Evolutionary conservation across 768 basidiomycete species (phyloP).

Genomic region (Auricularia sp.): DNA sequence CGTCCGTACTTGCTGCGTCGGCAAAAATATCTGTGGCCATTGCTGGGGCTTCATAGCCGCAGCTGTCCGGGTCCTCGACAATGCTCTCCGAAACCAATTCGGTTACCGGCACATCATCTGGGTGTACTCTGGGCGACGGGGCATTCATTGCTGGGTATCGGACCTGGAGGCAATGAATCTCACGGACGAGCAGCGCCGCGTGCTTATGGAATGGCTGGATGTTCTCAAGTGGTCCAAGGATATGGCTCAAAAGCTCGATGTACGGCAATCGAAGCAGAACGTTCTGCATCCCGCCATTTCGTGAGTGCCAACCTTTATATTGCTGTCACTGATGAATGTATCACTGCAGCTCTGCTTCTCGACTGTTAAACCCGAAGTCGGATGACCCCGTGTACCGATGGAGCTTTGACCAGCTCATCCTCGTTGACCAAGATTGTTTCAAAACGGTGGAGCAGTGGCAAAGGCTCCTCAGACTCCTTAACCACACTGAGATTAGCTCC

Average conservation of each 20-base stretch:
- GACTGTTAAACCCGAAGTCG: background rate
- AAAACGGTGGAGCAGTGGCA: slow-evolving; percentile 58
- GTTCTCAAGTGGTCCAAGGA: slow-evolving; percentile 76
- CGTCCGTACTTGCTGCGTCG: slow-evolving; percentile 89
- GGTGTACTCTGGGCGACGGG: slow-evolving; percentile 98
- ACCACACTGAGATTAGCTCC: slow-evolving; percentile 43
- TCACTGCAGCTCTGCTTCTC: background rate
- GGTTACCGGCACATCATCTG: slow-evolving; percentile 85
- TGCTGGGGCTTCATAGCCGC: slow-evolving; percentile 95
- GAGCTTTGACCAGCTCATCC: slow-evolving; percentile 56
- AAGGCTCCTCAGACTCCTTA: slow-evolving; percentile 61
- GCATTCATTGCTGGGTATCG: slow-evolving; percentile 96
- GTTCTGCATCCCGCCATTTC: slow-evolving; percentile 62
- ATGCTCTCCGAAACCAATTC: slow-evolving; percentile 74
- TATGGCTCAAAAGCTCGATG: slow-evolving; percentile 71
- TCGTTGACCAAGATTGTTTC: slow-evolving; percentile 83
- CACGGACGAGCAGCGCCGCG: slow-evolving; percentile 82
- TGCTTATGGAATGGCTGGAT: slow-evolving; percentile 79
- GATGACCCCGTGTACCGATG: slow-evolving; percentile 17
- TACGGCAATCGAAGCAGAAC: slow-evolving; percentile 32
- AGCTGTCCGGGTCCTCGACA: slow-evolving; percentile 81
- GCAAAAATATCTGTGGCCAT: slow-evolving; percentile 77
- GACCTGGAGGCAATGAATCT: slow-evolving; percentile 80
- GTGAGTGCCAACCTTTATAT: slow-evolving; percentile 30
- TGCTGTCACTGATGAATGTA: too few relatives aligned